These are phyloP conservation scores for Cryptosporidium tyzzeri DNA, from an alignment of 169 alveolate genomes.

Conservation along the genomic window DNA sequence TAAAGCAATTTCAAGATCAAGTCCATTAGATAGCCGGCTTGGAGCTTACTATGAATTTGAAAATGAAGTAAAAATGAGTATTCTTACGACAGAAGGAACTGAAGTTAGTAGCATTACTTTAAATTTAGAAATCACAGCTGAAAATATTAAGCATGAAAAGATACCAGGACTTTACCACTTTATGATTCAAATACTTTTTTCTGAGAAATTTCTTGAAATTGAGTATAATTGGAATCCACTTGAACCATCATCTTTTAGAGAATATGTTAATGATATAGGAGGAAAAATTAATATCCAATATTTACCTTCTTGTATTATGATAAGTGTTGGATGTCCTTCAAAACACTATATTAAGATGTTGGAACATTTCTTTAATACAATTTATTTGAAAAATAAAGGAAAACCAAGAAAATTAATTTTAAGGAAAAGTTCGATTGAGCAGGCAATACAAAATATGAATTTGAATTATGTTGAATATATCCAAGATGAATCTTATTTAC, in stretches of 20 bases:
- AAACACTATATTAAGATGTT: constrained; percentile 29
- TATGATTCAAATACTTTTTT: constrained; percentile 43
- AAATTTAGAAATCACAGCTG: constrained; percentile 24
- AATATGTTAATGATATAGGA: constrained; percentile 40
- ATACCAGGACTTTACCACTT: constrained; percentile 63
- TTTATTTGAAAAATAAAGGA: constrained; percentile 43
- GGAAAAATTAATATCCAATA: constrained; percentile 49
- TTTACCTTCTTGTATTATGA: constrained; percentile 57
- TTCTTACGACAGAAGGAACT: constrained; percentile 49
- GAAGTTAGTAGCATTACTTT: constrained; percentile 66
- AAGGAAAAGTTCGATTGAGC: constrained; percentile 46
- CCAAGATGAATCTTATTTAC: constrained; percentile 51
- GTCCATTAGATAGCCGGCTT: constrained; percentile 46
- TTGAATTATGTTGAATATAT: constrained; percentile 27
- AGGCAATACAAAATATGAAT: constrained; percentile 33
- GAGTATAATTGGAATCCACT: constrained; percentile 26
- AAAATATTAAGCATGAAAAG: constrained; percentile 38
- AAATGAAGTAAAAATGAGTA: constrained; percentile 57
- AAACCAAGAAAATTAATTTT: constrained; percentile 24
- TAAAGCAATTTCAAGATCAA: constrained; percentile 38
- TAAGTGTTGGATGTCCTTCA: constrained; percentile 61
- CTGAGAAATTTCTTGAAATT: constrained; percentile 32
- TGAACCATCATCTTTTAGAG: constrained; percentile 49
- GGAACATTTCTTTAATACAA: constrained; percentile 58
- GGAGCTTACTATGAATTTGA: constrained; percentile 67